phyloP scores from a whole-genome alignment of 148 eudicot genomes.

The Gaultheria prostrata region DNA sequence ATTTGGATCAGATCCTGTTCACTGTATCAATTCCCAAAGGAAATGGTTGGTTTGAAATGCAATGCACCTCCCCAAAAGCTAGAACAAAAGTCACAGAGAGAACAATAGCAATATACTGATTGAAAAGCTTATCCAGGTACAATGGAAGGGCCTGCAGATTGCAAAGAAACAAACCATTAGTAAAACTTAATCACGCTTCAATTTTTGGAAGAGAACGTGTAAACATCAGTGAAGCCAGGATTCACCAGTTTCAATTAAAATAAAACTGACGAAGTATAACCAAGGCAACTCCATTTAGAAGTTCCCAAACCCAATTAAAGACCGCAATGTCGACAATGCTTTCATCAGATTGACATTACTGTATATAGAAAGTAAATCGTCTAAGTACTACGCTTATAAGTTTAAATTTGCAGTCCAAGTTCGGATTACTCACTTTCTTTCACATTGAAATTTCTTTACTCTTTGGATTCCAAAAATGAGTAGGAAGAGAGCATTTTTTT shows the following conservation, averaged over 20 bases:
- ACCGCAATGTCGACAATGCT: not conserved
- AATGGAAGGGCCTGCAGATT: slow-evolving; percentile 82
- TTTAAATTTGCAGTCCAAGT: not conserved
- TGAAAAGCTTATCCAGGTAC: slow-evolving; percentile 84
- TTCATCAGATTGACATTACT: not conserved
- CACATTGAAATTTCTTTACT: not conserved
- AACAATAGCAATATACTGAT: slow-evolving; percentile 76
- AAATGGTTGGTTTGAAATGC: slow-evolving; percentile 1
- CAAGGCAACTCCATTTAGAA: not conserved
- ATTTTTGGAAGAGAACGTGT: not conserved
- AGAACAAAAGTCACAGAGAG: slow-evolving; percentile 90
- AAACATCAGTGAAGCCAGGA: not conserved
- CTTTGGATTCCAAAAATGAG: not conserved
- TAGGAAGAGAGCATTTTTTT: not conserved
- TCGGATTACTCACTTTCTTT: not conserved
- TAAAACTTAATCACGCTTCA: not conserved
- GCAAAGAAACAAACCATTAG: slow-evolving; percentile 18
- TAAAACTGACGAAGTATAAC: not conserved
- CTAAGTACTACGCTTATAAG: not conserved
- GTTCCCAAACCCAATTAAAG: not conserved
- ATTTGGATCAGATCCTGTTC: slow-evolving; percentile 4
- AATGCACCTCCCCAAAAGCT: slow-evolving; percentile 73
- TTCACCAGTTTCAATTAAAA: not conserved
- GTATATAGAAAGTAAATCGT: not conserved
- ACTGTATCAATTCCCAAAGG: not conserved